Evolutionary conservation across 345 rosid genomes (phyloP), one percentile per base, ranked within the genome.

Genomic region (Anastatica hierochuntica): DNA sequence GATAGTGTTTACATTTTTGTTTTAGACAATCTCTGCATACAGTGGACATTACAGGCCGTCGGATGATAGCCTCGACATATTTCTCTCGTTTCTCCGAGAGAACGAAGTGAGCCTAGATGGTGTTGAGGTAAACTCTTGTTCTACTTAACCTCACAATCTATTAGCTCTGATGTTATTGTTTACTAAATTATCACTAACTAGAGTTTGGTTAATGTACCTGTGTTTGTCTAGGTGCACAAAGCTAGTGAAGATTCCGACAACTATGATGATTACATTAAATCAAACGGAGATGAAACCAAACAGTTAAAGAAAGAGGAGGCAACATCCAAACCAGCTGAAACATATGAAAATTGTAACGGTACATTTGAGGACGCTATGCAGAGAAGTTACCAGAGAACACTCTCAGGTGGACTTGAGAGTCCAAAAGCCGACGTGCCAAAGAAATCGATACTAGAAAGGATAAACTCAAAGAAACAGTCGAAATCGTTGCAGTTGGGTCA

Each of bases 31-130:
- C 47, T 87, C 98, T 40, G 83, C 92, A 18, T 87, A 90, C 35
- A 90, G 98, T 37, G 98, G 98, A 36, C 98, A 90, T 58, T 90
- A 90, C 58, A 77, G 81, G 62, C 98, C 96, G 11, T 77, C 84
- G 19, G 90, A 82, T 27, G 88, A 78, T 36, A 79, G 76, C 54
- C 87, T 90, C 4, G 72, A 73, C 11, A 62, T 49, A 66, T 81
- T 90, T 68, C 44, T 78, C 14, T 74, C 78, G 41, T 70, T 82
- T 63, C 95, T 90, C 48, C 58, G 52, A 69, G 88, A 81, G 44
- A 75, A 79, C 20, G 82, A 79, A 16, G 96, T 90, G 66, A 75
- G 67, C 53, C 59, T 84, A n/a, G 69, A 73, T 31, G 73, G 67
- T 62, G 89, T 87, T 38, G 72, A 84, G 87, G 98, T 87, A 81